phyloP scores from a whole-genome alignment of 495 filamentous ascomycete species.

The Talaromyces ruber region DNA sequence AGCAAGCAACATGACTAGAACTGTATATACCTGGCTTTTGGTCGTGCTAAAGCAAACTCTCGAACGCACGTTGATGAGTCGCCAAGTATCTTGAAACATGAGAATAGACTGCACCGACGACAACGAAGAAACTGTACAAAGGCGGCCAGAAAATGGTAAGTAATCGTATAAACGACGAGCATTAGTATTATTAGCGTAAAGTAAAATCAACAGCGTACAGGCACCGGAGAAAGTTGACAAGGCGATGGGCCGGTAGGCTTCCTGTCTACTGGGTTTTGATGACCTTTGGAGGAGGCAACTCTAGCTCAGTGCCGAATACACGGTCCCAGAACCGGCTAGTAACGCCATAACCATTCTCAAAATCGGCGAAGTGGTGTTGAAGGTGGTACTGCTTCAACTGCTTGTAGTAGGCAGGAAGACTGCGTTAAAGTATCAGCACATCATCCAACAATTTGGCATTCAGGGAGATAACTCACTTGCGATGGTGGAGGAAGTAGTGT shows the following conservation, averaged over 20 bases:
- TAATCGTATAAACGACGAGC: neutral
- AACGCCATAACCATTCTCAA: conserved; percentile 95
- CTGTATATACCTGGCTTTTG: neutral
- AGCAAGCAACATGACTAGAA: neutral
- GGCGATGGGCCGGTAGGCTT: neutral
- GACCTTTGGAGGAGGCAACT: conserved; percentile 30
- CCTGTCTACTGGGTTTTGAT: conserved; percentile 47
- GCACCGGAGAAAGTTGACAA: neutral
- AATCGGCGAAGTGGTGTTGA: conserved; percentile 93
- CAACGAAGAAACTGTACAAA: neutral
- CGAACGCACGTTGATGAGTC: neutral
- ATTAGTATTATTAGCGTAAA: neutral
- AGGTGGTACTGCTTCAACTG: conserved; percentile 94
- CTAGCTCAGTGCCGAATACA: conserved; percentile 82
- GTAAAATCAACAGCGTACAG: neutral
- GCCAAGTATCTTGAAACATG: neutral
- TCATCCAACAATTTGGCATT: neutral
- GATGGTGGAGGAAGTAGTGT: conserved; percentile 99
- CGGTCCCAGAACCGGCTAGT: conserved; percentile 97
- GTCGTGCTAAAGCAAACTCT: neutral
- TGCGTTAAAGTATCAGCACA: conserved; percentile 13
- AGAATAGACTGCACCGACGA: neutral
- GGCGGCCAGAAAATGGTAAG: neutral
- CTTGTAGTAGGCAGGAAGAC: conserved; percentile 78
- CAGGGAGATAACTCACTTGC: conserved; percentile 50